Percentiles rank a stretch among this genome's conserved stretches.
Evolutionary conservation across 805 yeast species (phyloP).

Genomic region (Candida chauliodis): DNA sequence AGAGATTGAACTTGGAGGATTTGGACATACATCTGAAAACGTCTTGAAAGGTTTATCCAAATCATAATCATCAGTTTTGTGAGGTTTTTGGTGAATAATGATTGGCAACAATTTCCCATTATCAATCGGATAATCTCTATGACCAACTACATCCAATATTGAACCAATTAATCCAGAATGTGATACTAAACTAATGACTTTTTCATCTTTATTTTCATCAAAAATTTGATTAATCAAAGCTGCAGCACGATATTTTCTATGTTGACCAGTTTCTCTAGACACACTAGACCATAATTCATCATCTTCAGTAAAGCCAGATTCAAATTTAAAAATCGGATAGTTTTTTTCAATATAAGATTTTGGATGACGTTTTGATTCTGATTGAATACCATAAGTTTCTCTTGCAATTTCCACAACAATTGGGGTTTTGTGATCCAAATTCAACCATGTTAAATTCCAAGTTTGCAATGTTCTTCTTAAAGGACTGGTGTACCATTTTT

Average conservation of each 20-base stretch:
- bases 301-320: constrained; percentile 19
- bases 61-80: constrained; percentile 6
- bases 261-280: constrained; percentile 23
- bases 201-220: constrained; percentile 14
- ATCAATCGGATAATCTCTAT: constrained; percentile 18
- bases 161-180: constrained; percentile 29
- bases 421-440: constrained; percentile 18
- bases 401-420: constrained; percentile 25
- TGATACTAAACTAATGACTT: constrained; percentile 23
- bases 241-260: constrained; percentile 23
- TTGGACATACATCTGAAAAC: constrained; percentile 13
- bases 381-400: constrained; percentile 32
- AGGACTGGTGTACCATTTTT: constrained; percentile 27
- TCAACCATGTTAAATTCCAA: constrained; percentile 23
- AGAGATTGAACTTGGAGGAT: constrained; percentile 6
- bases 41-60: constrained; percentile 13
- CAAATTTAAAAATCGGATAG: constrained; percentile 22
- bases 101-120: constrained; percentile 29
- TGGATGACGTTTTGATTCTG: constrained; percentile 26
- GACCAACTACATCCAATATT: constrained; percentile 22
- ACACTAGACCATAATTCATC: constrained; percentile 23
- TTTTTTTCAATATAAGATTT: constrained; percentile 16
- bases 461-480: constrained; percentile 29
- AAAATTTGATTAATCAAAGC: constrained; percentile 26
- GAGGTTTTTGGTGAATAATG: constrained; percentile 21